A percentile compares a stretch with the other conserved stretches of the same genome.
Conservation (phyloP, 1,284 basidiomycete species). For the Rhodotorula glutinis region DNA sequence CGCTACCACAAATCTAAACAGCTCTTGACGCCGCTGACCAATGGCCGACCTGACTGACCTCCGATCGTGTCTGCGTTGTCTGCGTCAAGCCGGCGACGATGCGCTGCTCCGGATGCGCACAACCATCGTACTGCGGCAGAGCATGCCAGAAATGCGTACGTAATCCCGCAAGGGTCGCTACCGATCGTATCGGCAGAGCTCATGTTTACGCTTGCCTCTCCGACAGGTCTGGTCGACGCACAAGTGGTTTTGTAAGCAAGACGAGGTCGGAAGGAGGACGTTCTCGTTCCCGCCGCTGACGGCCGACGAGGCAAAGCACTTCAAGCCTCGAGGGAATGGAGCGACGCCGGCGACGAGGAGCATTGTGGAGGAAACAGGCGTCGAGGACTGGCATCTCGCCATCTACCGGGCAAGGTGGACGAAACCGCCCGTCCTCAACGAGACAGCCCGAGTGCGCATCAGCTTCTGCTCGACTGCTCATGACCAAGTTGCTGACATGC, state of each 20-base stretch:
- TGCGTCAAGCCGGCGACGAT: not conserved
- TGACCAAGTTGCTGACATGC: no score
- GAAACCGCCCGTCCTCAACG: no score
- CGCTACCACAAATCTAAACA: no score
- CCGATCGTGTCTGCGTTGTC: not conserved
- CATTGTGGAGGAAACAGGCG: no score
- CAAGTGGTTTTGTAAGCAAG: not conserved
- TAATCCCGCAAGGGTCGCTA: not conserved
- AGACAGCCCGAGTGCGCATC: no score
- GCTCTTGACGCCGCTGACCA: no score
- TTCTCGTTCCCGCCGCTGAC: not conserved
- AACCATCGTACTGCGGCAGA: not conserved
- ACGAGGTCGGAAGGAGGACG: not conserved
- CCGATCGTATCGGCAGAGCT: not conserved
- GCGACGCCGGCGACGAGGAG: no score
- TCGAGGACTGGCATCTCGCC: no score
- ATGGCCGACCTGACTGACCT: not conserved
- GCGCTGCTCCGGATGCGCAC: constrained; percentile 1
- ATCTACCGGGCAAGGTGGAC: no score
- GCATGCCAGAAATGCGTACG: not conserved
- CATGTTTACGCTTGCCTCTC: not conserved
- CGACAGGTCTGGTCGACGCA: not conserved
- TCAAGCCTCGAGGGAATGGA: no score
- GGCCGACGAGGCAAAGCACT: not conserved
- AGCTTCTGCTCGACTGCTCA: no score